Percentiles rank a stretch among this genome's conserved stretches.
These are phyloP conservation scores for Colletotrichum eremochloae DNA, from an alignment of 2,329 filamentous ascomycete genomes.

Conservation along the genomic window DNA sequence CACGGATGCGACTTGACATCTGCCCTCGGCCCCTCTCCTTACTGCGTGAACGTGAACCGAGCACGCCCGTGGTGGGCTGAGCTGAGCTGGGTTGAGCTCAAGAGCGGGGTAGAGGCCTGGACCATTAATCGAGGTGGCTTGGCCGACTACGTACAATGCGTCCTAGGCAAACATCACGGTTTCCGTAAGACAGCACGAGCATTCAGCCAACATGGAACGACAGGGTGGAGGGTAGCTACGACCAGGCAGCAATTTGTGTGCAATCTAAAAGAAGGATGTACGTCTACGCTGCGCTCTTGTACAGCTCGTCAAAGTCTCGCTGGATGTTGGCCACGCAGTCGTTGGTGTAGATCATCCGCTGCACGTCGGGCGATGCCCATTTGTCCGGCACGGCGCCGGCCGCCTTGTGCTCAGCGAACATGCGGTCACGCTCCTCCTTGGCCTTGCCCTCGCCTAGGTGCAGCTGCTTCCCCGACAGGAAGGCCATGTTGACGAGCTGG, in stretches of 20 bases:
- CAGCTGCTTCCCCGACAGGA: constrained; percentile 65
- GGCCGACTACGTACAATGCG: constrained; percentile 3
- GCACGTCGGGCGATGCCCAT: constrained; percentile 78
- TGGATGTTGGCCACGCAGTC: constrained; percentile 70
- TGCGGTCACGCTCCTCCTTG: constrained; percentile 69
- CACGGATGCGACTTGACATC: constrained; percentile 15
- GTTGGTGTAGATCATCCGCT: constrained; percentile 74
- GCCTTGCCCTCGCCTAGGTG: constrained; percentile 71
- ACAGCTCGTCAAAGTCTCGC: constrained; percentile 65
- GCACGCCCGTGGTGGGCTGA: no score
- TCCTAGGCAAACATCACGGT: constrained; percentile 14
- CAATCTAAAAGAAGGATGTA: background rate
- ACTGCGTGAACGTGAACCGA: background rate
- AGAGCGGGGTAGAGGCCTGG: constrained; percentile 19
- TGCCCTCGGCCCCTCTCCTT: background rate
- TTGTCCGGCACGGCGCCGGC: constrained; percentile 72
- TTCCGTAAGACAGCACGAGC: constrained; percentile 31
- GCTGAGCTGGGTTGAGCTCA: background rate
- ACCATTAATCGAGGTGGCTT: constrained; percentile 9
- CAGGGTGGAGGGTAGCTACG: background rate
- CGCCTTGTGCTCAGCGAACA: constrained; percentile 65
- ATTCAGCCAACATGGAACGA: constrained; percentile 40
- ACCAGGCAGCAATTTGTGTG: background rate
- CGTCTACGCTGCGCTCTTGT: constrained; percentile 47
- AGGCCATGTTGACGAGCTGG: constrained; percentile 66